Evolutionary conservation across 306 rosid species (phyloP).

Genomic region (Psophocarpus tetragonolobus): DNA sequence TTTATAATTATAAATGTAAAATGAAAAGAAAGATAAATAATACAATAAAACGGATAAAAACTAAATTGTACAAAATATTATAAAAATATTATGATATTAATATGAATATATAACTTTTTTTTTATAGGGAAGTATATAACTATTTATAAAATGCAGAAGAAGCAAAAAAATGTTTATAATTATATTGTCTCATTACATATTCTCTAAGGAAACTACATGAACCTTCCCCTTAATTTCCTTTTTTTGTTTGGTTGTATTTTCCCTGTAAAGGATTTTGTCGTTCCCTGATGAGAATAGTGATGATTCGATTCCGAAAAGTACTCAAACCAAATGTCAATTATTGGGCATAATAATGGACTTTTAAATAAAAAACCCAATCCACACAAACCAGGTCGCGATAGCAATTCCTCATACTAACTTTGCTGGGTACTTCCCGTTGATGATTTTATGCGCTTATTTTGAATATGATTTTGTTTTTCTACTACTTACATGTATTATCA

Average conservation of each 20-base stretch:
- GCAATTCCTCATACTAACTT: background rate
- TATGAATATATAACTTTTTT: no score
- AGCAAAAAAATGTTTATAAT: background rate
- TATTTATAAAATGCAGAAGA: background rate
- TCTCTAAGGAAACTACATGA: background rate
- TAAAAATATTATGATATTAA: no score
- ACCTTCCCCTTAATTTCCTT: background rate
- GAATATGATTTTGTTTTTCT: background rate
- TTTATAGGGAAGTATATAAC: no score
- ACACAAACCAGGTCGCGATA: background rate
- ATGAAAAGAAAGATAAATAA: no score
- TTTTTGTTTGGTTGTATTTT: background rate
- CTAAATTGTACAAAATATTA: background rate
- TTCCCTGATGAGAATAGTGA: no score
- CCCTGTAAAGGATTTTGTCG: background rate
- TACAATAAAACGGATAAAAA: background rate
- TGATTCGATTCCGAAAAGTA: no score
- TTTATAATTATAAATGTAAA: background rate
- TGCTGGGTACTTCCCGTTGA: background rate
- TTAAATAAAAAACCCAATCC: background rate
- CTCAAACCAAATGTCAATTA: background rate
- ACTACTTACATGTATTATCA: no score
- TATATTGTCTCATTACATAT: background rate
- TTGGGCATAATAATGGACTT: background rate
- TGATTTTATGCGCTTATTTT: background rate